These are phyloP conservation scores for Sicyos edulis DNA, from an alignment of 306 rosid genomes.

Conservation along the genomic window DNA sequence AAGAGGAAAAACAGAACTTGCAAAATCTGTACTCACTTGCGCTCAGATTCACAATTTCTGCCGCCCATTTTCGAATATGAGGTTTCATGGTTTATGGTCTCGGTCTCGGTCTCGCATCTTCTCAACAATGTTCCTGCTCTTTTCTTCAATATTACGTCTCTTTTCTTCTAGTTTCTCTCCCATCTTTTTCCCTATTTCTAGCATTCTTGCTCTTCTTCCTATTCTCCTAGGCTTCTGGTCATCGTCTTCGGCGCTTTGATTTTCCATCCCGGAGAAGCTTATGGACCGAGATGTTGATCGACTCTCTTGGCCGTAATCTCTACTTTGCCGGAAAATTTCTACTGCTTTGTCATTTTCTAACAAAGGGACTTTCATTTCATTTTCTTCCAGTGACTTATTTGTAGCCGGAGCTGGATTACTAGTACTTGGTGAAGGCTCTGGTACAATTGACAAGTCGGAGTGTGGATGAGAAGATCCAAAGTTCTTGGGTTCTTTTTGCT, in stretches of 20 bases:
- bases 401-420: constrained; percentile 23
- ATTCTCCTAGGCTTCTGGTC: constrained; percentile 45
- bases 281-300: constrained; percentile 30
- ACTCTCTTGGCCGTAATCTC: constrained; percentile 27
- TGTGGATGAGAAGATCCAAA: constrained; percentile 29
- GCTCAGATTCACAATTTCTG: constrained; percentile 1
- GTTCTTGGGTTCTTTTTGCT: constrained; percentile 22
- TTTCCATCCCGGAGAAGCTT: constrained; percentile 26
- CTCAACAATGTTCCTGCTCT: constrained; percentile 65
- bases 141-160: constrained; percentile 73
- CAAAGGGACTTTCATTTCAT: constrained; percentile 47
- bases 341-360: constrained; percentile 31
- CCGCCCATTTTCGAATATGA: background rate
- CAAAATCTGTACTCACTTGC: background rate
- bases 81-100: constrained; percentile 37
- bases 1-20: constrained; percentile 1
- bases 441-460: constrained; percentile 36
- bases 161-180: constrained; percentile 83
- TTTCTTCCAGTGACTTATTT: constrained; percentile 30
- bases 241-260: constrained; percentile 34
- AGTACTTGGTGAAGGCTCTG: constrained; percentile 23
- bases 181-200: constrained; percentile 71
- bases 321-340: constrained; percentile 32
- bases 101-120: constrained; percentile 60
- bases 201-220: constrained; percentile 70